Evolutionary conservation across 306 rosid species (phyloP), one percentile per base, ranked within the genome.

Genomic region (Prunus davidiana): DNA sequence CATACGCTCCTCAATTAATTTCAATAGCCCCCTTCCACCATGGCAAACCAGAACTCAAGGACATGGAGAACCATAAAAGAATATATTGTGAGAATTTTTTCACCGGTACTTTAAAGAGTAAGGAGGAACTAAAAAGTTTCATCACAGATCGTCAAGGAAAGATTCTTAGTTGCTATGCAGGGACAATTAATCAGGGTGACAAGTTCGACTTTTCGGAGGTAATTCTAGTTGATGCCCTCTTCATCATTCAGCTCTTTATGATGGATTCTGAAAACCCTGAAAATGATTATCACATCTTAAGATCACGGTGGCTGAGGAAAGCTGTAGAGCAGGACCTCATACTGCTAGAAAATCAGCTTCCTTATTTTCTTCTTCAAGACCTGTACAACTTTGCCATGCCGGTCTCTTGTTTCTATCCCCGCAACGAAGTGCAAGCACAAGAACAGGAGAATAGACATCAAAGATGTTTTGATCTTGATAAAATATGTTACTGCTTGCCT

Each of bases 271-370:
- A 76, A 8, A n/a, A 66, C 12, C 4, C 49, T 0, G 27, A 11
- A 7, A 51, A 60, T 24, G 91, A 88, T 74, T 69, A 52, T 38
- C 9, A 38, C 64, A 87, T 87, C 13, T 14, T 85, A 8, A 64
- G 83, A 1, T 83, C 80, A 6, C 69, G 86, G 1, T 86, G 91
- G 96, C 52, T 86, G 8, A 50, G 66, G 38, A 76, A 47, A 64
- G 75, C n/a, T 24, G 56, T 87, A 11, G 38, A 74, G 62, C 78
- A 74, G 47, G 96, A 88, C 32, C 43, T 88, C 79, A n/a, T 88
- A 0, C n/a, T 91, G 3, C 72, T 91, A 2, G 91, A 91, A 24
- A 91, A 91, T 41, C 96, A 85, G 34, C 76, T 90, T 24, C 96
- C 92, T 0, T 80, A 76, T 41, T 86, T 69, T 41, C 65, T 88